These are phyloP conservation scores for Fraxinus latifolia DNA, from an alignment of 305 asterid species.

Conservation along the genomic window DNA sequence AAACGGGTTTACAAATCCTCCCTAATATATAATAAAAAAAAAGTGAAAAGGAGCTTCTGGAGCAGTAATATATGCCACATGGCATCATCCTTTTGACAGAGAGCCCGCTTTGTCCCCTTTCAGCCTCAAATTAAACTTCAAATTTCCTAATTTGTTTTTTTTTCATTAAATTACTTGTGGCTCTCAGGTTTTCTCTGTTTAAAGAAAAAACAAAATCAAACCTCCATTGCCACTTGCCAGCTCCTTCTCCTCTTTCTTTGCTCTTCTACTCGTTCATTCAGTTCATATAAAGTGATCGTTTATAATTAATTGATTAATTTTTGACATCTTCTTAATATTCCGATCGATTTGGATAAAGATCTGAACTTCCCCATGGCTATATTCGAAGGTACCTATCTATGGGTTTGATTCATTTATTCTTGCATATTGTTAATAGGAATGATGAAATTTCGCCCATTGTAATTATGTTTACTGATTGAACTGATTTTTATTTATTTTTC, in stretches of 20 bases:
- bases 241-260: background rate
- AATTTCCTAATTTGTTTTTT: conserved; percentile 22
- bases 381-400: conserved; percentile 33
- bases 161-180: conserved; percentile 48
- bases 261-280: background rate
- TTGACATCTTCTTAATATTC: conserved; percentile 1
- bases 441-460: background rate
- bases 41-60: conserved; percentile 48
- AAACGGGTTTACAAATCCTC: conserved; percentile 21
- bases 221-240: background rate
- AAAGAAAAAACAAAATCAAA: conserved; percentile 11
- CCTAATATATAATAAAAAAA: conserved; percentile 21
- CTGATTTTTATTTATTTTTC: conserved; percentile 11
- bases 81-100: conserved; percentile 33
- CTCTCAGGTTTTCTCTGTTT: conserved; percentile 45
- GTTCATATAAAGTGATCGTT: background rate
- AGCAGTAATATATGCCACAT: conserved; percentile 33
- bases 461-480: conserved; percentile 39
- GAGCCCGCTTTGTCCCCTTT: conserved; percentile 3
- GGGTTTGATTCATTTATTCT: background rate
- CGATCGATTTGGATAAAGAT: conserved; percentile 39
- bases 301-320: background rate
- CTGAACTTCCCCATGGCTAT: conserved; percentile 30
- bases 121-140: conserved; percentile 54
- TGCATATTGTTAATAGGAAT: conserved; percentile 14